These are phyloP conservation scores for Eremothecium gossypii DNA, from an alignment of 1,139 yeast genomes.

Conservation along the genomic window DNA sequence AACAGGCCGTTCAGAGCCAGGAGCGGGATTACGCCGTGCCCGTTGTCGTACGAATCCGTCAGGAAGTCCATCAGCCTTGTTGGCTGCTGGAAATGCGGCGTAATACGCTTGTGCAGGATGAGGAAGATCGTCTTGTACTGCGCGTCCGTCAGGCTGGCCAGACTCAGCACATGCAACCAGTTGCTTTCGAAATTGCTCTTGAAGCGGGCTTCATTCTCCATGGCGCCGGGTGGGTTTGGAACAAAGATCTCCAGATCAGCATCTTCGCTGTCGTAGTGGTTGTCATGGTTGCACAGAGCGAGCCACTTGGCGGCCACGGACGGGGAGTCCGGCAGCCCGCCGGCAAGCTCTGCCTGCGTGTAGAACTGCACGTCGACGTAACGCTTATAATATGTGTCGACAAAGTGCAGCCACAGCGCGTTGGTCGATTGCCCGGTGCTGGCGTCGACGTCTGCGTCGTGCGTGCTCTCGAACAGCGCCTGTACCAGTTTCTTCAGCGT, in stretches of 20 bases:
- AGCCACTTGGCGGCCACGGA: slow-evolving; percentile 30
- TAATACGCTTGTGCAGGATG: slow-evolving; percentile 71
- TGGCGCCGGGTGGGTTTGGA: slow-evolving; percentile 43
- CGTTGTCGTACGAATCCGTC: slow-evolving; percentile 65
- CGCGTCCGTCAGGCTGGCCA: slow-evolving; percentile 35
- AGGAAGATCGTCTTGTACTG: slow-evolving; percentile 66
- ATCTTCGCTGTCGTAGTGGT: slow-evolving; percentile 23
- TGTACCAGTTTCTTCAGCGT: slow-evolving; percentile 43
- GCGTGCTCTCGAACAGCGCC: slow-evolving; percentile 37
- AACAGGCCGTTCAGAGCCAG: slow-evolving; percentile 82
- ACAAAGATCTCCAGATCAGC: slow-evolving; percentile 34
- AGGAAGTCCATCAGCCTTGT: slow-evolving; percentile 85
- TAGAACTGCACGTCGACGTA: slow-evolving; percentile 63
- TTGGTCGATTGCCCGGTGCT: slow-evolving; percentile 37
- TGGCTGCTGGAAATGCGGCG: slow-evolving; percentile 75
- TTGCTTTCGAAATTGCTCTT: slow-evolving; percentile 60
- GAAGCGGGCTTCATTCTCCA: slow-evolving; percentile 49
- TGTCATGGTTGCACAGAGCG: slow-evolving; percentile 31
- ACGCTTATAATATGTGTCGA: slow-evolving; percentile 43
- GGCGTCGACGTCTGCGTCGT: slow-evolving; percentile 37
- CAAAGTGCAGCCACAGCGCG: slow-evolving; percentile 51
- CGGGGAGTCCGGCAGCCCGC: slow-evolving; percentile 15
- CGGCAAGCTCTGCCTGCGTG: slow-evolving; percentile 40
- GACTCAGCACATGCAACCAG: slow-evolving; percentile 49
- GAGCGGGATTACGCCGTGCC: slow-evolving; percentile 62